Evolutionary conservation across 331 rosid genomes (phyloP).

Genomic region (Quercus tomentella): DNA sequence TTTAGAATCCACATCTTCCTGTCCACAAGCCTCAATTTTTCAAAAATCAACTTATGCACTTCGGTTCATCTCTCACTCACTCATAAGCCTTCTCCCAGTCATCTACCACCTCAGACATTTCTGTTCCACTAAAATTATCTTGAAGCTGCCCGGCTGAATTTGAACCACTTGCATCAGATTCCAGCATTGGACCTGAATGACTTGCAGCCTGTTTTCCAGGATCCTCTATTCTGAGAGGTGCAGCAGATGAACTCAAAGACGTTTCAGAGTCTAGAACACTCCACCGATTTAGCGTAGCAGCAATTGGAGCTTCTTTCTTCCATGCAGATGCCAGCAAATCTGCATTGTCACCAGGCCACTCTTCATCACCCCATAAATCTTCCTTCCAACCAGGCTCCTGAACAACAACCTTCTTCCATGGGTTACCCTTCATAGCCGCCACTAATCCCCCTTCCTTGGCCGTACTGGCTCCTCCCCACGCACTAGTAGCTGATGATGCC

Average conservation of each 20-base stretch:
- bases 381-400: constrained; percentile 43
- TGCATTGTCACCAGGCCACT: constrained; percentile 33
- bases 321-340: constrained; percentile 30
- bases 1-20: neutral
- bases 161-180: constrained; percentile 26
- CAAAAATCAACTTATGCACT: neutral
- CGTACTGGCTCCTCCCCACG: constrained; percentile 63
- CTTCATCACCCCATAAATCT: constrained; percentile 39
- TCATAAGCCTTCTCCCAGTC: constrained; percentile 89
- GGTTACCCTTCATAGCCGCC: constrained; percentile 42
- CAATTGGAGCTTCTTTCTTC: constrained; percentile 47
- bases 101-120: constrained; percentile 64
- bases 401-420: constrained; percentile 62
- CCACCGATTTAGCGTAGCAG: constrained; percentile 49
- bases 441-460: constrained; percentile 45
- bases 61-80: neutral
- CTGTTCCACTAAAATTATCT: constrained; percentile 19
- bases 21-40: neutral
- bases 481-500: constrained; percentile 43
- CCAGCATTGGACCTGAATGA: constrained; percentile 13
- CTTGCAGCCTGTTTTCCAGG: constrained; percentile 24
- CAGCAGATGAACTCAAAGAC: constrained; percentile 35
- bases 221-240: constrained; percentile 20
- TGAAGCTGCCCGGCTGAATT: constrained; percentile 22
- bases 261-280: constrained; percentile 39